Conservation (phyloP, 2,329 filamentous ascomycete species). For the Microdochium nivale region DNA sequence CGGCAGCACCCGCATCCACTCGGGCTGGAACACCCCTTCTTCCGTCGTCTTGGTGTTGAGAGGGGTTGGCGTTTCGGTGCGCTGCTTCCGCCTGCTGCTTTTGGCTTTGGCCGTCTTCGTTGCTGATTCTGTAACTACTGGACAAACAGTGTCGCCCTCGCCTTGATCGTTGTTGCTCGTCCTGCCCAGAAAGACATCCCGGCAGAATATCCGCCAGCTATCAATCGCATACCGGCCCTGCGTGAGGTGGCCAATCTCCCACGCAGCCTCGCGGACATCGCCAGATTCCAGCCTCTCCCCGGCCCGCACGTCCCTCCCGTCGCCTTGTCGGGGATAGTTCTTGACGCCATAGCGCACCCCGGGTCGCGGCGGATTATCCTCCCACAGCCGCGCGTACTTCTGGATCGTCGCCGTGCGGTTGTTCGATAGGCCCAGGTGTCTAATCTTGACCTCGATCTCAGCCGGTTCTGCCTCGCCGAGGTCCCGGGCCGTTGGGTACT, state of each 20-base stretch:
- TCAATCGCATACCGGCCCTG: slow-evolving; percentile 78
- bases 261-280: slow-evolving; percentile 31
- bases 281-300: slow-evolving; percentile 18
- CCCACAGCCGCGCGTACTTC: slow-evolving; percentile 61
- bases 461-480: slow-evolving; percentile 49
- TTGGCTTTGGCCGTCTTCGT: background rate
- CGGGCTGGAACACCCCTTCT: slow-evolving; percentile 59
- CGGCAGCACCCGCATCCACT: slow-evolving; percentile 84
- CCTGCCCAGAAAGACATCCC: slow-evolving; percentile 60
- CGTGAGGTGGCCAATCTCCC: slow-evolving; percentile 82
- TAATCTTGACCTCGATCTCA: slow-evolving; percentile 55
- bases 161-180: background rate
- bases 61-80: slow-evolving; percentile 20
- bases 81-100: slow-evolving; percentile 3
- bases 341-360: slow-evolving; percentile 45
- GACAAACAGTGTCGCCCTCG: background rate
- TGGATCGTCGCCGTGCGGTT: slow-evolving; percentile 62
- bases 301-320: slow-evolving; percentile 18
- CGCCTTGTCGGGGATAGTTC: slow-evolving; percentile 29
- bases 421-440: slow-evolving; percentile 61
- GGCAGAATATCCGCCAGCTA: slow-evolving; percentile 89
- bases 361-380: slow-evolving; percentile 50
- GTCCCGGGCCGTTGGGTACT: slow-evolving; percentile 57
- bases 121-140: no score
- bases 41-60: background rate